Conservation (phyloP, 2,329 filamentous ascomycete species). For the Pseudopithomyces maydicus region DNA sequence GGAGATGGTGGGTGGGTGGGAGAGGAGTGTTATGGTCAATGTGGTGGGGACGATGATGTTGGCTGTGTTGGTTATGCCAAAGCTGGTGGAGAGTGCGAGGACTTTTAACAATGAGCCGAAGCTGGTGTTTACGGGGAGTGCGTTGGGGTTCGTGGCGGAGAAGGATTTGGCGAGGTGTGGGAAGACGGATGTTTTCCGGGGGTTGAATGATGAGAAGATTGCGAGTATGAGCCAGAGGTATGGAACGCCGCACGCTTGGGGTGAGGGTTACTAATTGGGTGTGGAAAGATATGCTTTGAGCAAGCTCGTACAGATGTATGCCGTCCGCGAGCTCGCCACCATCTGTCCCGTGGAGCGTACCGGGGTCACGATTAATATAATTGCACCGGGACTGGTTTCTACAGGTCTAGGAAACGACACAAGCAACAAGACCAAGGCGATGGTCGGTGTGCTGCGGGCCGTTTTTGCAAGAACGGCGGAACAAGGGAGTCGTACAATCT, state of each 20-base stretch:
- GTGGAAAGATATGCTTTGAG: conserved; percentile 10
- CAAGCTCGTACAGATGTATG: conserved; percentile 15
- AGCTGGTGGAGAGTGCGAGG: conserved; percentile 14
- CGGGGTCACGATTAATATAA: conserved; percentile 34
- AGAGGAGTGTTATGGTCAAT: conserved; percentile 39
- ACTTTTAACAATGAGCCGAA: conserved; percentile 8
- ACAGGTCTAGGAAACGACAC: conserved; percentile 12
- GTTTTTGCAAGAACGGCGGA: conserved; percentile 43
- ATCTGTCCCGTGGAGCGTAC: conserved; percentile 15
- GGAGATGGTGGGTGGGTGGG: conserved; percentile 27
- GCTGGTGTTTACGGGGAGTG: conserved; percentile 25
- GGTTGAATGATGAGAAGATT: conserved; percentile 5
- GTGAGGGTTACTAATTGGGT: neutral
- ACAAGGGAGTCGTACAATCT: conserved; percentile 46
- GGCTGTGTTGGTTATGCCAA: conserved; percentile 23
- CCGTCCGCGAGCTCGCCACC: conserved; percentile 10
- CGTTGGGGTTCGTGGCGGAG: conserved; percentile 11
- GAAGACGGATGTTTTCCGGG: conserved; percentile 1
- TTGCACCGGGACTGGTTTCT: conserved; percentile 35
- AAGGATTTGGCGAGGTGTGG: conserved; percentile 12
- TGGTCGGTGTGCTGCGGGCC: conserved; percentile 12
- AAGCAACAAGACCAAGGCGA: conserved; percentile 7
- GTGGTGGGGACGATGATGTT: conserved; percentile 42
- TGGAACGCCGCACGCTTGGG: neutral
- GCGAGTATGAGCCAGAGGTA: conserved; percentile 9